Evolutionary conservation across 257 asterid species (phyloP), one percentile per base, ranked within the genome.

Genomic region (Solanum piurae): DNA sequence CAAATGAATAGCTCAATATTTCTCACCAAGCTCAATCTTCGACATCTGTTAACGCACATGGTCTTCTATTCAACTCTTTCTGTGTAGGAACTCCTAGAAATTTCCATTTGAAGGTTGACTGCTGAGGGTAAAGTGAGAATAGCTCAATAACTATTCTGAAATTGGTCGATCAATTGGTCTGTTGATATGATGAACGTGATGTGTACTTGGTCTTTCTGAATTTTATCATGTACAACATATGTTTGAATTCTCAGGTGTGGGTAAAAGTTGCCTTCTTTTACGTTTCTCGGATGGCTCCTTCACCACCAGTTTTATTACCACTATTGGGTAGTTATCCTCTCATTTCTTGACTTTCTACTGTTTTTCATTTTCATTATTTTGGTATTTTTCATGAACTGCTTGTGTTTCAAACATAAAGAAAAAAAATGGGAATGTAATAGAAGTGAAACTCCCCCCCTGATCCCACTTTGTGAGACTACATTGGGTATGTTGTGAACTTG

Each of bases 241-340:
- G 38, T 83, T 46, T 71, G 37, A 69, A 69, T 79, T 79, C n/a
- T 18, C 89, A 93, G 96, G 96, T 90, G 96, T 93, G 90, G 98
- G 98, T 91, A 96, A 96, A 96, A 96, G 99, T 95, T 96, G 98
- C 94, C 98, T 96, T 85, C 99, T 96, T 89, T 91, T 96, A 88
- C 96, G 99, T 91, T 95, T 96, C 93, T 96, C 98, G 5, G 99
- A 96, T 93, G 99, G 99, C 88, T 96, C 99, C 91, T 96, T 96
- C 95, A 96, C 99, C 83, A 96, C 99, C 92, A 96, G 99, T 93
- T 96, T 96, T 93, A 96, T 96, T 89, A 95, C 99, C 86, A 94
- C 95, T 87, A 94, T 94, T 75, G 96, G 94, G 96, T 94, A 87
- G 88, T 72, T 18, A 18, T 86, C 71, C 52, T 86, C 25, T 44